These are phyloP conservation scores for Candolleomyces efflorescens DNA, from an alignment of 768 basidiomycete genomes.

Conservation along the genomic window DNA sequence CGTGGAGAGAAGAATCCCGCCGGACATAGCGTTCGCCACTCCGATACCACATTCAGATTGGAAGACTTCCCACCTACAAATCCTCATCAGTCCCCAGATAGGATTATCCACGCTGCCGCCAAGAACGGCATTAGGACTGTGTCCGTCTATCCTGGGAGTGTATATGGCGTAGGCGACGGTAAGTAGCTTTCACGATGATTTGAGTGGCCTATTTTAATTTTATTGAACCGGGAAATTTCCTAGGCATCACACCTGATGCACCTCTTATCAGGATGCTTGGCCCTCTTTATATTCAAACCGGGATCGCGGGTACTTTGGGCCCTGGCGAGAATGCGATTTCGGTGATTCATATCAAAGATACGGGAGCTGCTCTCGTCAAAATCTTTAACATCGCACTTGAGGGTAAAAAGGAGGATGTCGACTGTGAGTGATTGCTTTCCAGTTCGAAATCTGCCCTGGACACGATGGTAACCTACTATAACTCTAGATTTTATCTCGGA, in stretches of 20 bases:
- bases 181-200: neutral
- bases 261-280: neutral
- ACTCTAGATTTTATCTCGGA: too few relatives aligned
- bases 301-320: slow-evolving; percentile 40
- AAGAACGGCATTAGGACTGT: slow-evolving; percentile 40
- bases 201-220: neutral
- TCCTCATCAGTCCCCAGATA: slow-evolving; percentile 19
- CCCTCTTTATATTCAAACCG: slow-evolving; percentile 21
- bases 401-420: slow-evolving; percentile 37
- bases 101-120: slow-evolving; percentile 34
- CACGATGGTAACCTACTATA: too few relatives aligned
- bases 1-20: slow-evolving; percentile 31
- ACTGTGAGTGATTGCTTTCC: too few relatives aligned
- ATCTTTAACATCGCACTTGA: slow-evolving; percentile 36
- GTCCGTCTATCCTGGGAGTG: slow-evolving; percentile 36
- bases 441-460: too few relatives aligned
- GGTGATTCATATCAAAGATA: slow-evolving; percentile 38
- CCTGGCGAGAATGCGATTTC: slow-evolving; percentile 32
- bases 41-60: slow-evolving; percentile 33
- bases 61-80: slow-evolving; percentile 20
- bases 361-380: slow-evolving; percentile 26
- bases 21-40: slow-evolving; percentile 26
- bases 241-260: neutral
- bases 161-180: slow-evolving; percentile 42
- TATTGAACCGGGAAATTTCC: neutral